Evolutionary conservation across 495 filamentous ascomycete species (phyloP).

Genomic region (Sordaria brevicollis): DNA sequence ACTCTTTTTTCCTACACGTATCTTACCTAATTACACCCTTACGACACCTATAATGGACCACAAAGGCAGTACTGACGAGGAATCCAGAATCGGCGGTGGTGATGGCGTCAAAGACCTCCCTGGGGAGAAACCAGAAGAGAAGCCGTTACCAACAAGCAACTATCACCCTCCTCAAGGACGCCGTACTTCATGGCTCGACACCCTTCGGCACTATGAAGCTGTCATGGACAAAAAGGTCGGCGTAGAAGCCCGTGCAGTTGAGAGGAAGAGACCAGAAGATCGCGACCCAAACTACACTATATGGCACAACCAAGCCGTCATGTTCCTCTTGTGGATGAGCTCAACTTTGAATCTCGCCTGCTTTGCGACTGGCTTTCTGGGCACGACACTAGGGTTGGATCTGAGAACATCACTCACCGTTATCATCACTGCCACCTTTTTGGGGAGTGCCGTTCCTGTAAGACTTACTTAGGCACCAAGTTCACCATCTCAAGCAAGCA

Average conservation of each 20-base stretch:
- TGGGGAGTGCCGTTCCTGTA: conserved; percentile 39
- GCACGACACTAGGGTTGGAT: conserved; percentile 37
- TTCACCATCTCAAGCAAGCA: background rate
- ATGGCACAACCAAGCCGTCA: conserved; percentile 22
- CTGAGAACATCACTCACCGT: conserved; percentile 42
- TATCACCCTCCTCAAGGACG: background rate
- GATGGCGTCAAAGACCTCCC: background rate
- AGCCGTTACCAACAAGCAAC: background rate
- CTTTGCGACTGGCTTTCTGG: conserved; percentile 41
- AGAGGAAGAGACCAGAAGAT: conserved; percentile 41
- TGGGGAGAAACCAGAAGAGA: background rate
- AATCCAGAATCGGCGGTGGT: background rate
- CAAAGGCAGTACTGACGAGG: background rate
- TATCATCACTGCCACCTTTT: conserved; percentile 36
- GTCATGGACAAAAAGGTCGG: conserved; percentile 42
- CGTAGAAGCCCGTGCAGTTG: conserved; percentile 42
- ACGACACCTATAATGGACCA: background rate
- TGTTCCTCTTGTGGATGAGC: conserved; percentile 17
- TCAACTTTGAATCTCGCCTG: conserved; percentile 32
- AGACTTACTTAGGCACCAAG: conserved; percentile 3
- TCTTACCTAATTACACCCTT: background rate
- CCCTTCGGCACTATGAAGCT: conserved; percentile 35
- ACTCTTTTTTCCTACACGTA: background rate
- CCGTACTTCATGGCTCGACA: conserved; percentile 11
- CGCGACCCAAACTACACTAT: conserved; percentile 24